Evolutionary conservation across 805 yeast species (phyloP), one percentile per base, ranked within the genome.

Genomic region (Kazachstania viticola): DNA sequence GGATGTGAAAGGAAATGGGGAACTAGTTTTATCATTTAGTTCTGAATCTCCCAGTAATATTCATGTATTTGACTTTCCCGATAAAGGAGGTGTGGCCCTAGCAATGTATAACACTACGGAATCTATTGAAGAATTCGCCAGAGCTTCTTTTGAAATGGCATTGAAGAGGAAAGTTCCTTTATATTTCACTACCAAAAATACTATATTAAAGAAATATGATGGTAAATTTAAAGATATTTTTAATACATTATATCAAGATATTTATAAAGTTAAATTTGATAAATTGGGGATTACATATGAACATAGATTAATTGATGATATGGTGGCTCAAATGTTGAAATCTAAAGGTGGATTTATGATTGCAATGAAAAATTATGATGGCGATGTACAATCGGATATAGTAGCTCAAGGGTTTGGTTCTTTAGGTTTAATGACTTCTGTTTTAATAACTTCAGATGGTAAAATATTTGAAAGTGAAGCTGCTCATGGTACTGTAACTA

Each of bases 321-420:
- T 88, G 96, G 96, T 88, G 32, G 96, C 96, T 14, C 96, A 88
- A 67, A 87, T 88, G 96, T 66, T 87, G 58, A 88, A 87, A 66
- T 83, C 95, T 29, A 74, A 71, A 53, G 97, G 96, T 49, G 96
- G 96, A 4, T 87, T 69, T 60, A 78, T 87, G 46, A 81, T 88
- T 62, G 96, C 97, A 29, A 72, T 88, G 79, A 87, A 88, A 69
- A 88, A 88, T 67, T 87, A 87, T 64, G 96, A 87, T 58, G 97
- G 97, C 58, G 97, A 87, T 56, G 96, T 88, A 35, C 87, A 84
- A 62, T 79, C 93, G n/a, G 96, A 88, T 60, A 81, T 87, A 51
- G 95, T 87, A 37, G 97, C 96, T 24, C 96, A 87, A 63, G 96
- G 96, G 24, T 87, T 87, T 50, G 96, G 97, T 24, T 87, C 96